Base-by-base conservation (phyloP, 139 green algal species). In the Dunaliella primolecta region DNA sequence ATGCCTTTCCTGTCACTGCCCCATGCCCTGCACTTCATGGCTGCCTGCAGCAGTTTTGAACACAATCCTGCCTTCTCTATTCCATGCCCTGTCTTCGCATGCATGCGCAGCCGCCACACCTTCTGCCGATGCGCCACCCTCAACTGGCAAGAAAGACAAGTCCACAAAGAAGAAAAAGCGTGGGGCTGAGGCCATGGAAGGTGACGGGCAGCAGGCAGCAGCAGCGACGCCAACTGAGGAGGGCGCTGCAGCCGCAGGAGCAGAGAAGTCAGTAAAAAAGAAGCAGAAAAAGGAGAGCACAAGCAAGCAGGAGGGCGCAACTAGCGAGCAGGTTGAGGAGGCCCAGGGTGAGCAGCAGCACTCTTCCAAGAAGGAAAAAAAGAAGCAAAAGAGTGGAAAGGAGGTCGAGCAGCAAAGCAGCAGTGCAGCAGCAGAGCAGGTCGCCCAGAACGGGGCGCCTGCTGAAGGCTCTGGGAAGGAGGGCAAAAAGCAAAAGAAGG, bases 401-500 rank as follows among this genome's bases (percentile, higher is more conserved):
- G 80, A 34, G 78, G 75, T 20, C 38, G 33, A 57, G 38, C 34
- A 31, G 38, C 36, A 64, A 36, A 1, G 36, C 27, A 74, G 64
- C 33, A 34, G 29, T 24, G 77, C 2, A 2, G 38, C 31, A 36
- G 57, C 55, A n/a, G n/a, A n/a, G n/a, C n/a, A n/a, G n/a, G n/a
- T n/a, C n/a, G n/a, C n/a, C n/a, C n/a, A n/a, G n/a, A n/a, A n/a
- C 32, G 84, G 23, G 36, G 57, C 32, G 57, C 27, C 3, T 2
- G 34, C 35, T 21, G n/a, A 84, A 35, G 57, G n/a, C 1, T 24
- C 11, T 81, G 78, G 1, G 15, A 71, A 80, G 34, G 83, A 83
- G 71, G 84, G 80, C 36, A 64, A 81, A 2, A 87, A 87, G 84
- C 46, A 84, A 20, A 70, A 81, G 3, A 80, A 81, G 29, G 80